Evolutionary conservation across 139 green algal genomes (phyloP).

Genomic region (Yamagishiella unicocca): DNA sequence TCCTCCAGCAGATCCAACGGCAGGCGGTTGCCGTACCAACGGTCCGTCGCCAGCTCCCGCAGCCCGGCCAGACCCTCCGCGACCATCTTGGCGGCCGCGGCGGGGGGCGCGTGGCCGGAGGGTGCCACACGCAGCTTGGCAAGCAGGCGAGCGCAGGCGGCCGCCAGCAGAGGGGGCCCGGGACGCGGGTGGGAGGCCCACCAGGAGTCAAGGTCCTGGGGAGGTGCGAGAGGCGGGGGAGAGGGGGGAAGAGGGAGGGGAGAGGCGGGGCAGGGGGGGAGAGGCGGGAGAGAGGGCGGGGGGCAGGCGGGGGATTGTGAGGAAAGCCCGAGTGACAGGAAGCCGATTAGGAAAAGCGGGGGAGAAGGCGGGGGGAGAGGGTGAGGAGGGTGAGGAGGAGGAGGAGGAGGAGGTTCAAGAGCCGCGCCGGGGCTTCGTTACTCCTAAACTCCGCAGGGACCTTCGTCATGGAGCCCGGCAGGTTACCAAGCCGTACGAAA

Average conservation of each 20-base stretch:
- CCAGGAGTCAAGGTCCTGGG: constrained; percentile 11
- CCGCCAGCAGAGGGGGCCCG: background rate
- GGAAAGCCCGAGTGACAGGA: too few relatives aligned
- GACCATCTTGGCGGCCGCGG: constrained; percentile 21
- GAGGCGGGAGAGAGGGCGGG: background rate
- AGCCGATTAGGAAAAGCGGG: too few relatives aligned
- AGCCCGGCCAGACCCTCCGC: constrained; percentile 23
- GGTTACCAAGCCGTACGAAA: too few relatives aligned
- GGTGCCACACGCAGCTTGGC: constrained; percentile 31
- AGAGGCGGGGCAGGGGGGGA: background rate
- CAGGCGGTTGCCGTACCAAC: constrained; percentile 20
- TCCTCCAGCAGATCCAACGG: constrained; percentile 31
- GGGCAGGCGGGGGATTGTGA: too few relatives aligned
- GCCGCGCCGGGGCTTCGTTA: too few relatives aligned
- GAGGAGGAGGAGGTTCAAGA: too few relatives aligned
- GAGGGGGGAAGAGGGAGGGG: background rate
- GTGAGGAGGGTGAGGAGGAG: too few relatives aligned
- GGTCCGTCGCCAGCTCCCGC: constrained; percentile 43
- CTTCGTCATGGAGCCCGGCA: too few relatives aligned
- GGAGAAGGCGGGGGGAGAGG: too few relatives aligned
- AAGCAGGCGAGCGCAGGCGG: constrained; percentile 16
- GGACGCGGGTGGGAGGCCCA: constrained; percentile 35
- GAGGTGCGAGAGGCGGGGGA: background rate
- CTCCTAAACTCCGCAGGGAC: too few relatives aligned
- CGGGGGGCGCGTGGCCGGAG: background rate